Evolutionary conservation across 2,329 filamentous ascomycete species (phyloP).

Genomic region (Aspergillus texensis): DNA sequence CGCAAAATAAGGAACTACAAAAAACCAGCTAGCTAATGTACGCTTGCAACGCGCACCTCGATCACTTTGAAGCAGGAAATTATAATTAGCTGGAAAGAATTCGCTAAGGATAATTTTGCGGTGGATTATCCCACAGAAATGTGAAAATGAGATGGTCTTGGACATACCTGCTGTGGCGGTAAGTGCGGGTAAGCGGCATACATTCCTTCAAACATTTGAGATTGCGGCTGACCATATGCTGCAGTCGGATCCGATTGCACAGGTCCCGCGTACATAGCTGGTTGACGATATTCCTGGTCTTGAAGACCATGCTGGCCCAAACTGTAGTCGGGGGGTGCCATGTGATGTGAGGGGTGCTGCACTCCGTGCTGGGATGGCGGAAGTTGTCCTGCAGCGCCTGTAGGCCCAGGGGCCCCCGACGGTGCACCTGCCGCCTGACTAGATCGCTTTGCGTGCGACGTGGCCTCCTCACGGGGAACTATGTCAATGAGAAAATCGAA

Average conservation of each 20-base stretch:
- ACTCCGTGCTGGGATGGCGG: constrained; percentile 50
- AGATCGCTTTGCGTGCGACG: constrained; percentile 78
- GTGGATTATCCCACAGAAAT: not conserved
- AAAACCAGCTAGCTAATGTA: not conserved
- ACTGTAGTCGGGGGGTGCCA: constrained; percentile 61
- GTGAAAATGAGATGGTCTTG: not conserved
- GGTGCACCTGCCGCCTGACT: constrained; percentile 52
- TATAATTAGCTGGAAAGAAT: not conserved
- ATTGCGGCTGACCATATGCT: constrained; percentile 74
- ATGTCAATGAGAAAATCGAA: constrained; percentile 99
- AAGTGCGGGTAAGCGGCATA: constrained; percentile 77
- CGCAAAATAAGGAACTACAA: not conserved
- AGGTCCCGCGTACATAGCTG: constrained; percentile 78
- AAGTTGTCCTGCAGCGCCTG: constrained; percentile 40
- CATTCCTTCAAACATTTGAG: constrained; percentile 82
- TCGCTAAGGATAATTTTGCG: not conserved
- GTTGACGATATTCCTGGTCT: constrained; percentile 79
- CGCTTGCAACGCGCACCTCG: not conserved
- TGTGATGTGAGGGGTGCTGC: constrained; percentile 58
- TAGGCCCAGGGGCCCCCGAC: constrained; percentile 47
- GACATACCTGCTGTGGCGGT: constrained; percentile 76
- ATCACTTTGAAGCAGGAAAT: not conserved
- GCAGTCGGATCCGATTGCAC: constrained; percentile 72
- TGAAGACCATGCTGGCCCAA: constrained; percentile 66
- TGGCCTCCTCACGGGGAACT: constrained; percentile 90